Evolutionary conservation across 2,329 filamentous ascomycete species (phyloP).

Genomic region (Fusarium ramigenum): DNA sequence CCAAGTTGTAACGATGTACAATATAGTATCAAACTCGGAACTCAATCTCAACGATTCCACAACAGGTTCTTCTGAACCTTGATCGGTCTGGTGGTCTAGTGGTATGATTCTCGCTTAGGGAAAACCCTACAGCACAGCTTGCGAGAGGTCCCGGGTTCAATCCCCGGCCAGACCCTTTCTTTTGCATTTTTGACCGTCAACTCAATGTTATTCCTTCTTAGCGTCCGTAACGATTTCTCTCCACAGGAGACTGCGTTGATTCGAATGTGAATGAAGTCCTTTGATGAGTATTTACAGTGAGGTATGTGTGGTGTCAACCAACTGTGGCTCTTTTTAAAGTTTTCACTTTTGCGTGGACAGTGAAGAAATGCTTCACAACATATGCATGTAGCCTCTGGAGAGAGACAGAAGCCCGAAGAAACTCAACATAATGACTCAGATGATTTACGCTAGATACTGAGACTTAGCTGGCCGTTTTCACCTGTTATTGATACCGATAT

Average conservation of each 20-base stretch:
- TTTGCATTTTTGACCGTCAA: background rate
- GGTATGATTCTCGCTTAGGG: slow-evolving; percentile 79
- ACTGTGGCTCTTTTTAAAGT: no score
- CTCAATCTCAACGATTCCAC: background rate
- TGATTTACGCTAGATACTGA: fast-evolving
- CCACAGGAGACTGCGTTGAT: fast-evolving
- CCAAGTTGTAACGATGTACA: no score
- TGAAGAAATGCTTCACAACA: background rate
- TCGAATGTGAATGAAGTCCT: no score
- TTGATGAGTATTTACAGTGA: background rate
- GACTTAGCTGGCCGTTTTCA: background rate
- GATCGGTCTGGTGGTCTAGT: slow-evolving; percentile 66
- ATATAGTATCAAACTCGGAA: background rate
- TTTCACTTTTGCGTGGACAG: background rate
- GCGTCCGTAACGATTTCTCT: fast-evolving
- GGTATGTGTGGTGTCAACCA: background rate
- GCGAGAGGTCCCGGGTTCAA: slow-evolving; percentile 59
- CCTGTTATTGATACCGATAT: background rate
- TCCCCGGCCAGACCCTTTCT: slow-evolving; percentile 55
- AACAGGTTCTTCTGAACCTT: background rate
- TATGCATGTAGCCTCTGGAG: background rate
- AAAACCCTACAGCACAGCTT: slow-evolving; percentile 50
- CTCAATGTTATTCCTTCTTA: background rate
- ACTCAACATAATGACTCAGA: fast-evolving
- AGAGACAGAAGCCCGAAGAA: background rate